Evolutionary conservation across 2,329 filamentous ascomycete species (phyloP), one percentile per base, ranked within the genome.

Genomic region (Karstenula rhodostoma): DNA sequence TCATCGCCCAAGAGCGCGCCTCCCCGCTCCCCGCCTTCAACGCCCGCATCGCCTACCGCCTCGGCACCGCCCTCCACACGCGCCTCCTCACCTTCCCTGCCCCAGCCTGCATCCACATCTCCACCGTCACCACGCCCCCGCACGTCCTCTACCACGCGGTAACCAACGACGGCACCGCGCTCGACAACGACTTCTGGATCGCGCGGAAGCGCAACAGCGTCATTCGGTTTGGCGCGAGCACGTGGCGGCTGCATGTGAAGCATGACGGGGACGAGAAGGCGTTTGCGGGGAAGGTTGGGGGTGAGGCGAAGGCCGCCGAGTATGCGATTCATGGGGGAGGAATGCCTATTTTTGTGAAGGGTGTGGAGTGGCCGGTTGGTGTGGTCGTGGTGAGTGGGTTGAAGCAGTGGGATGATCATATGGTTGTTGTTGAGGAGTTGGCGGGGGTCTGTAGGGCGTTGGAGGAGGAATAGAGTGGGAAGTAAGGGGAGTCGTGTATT

Each of bases 301-400:
- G 72, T 0, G 72, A 68, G 53, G 9, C 2, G 51, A 82, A 83
- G 9, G 69, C 84, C 32, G 81, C 82, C 54, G 80, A 86, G 19
- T 94, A 90, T 81, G 91, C 91, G 2, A 92, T 94, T 65, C 90
- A 94, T 75, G 91, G 92, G 0, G 91, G 92, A 19, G 91, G 83
- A 0, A 86, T 92, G 59, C 91, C 91, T 0, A 84, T 94, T 23
- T 82, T 85, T 6, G 90, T 94, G 9, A 79, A 79, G 56, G 88
- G 89, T 0, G 89, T 93, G 1, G 90, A 93, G 78, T 90, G 89
- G 0, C 78, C 92, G 4, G 88, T 93, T 15, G 91, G 86, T 0
- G 89, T 93, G 1, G 86, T 92, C 4, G 87, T 93, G 15, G 91
- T 94, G 2, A 91, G 88, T 75, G 91, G 91, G 10, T 77, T 94